phyloP scores from a whole-genome alignment of 495 filamentous ascomycete genomes.

The Aspergillus cristatus region DNA sequence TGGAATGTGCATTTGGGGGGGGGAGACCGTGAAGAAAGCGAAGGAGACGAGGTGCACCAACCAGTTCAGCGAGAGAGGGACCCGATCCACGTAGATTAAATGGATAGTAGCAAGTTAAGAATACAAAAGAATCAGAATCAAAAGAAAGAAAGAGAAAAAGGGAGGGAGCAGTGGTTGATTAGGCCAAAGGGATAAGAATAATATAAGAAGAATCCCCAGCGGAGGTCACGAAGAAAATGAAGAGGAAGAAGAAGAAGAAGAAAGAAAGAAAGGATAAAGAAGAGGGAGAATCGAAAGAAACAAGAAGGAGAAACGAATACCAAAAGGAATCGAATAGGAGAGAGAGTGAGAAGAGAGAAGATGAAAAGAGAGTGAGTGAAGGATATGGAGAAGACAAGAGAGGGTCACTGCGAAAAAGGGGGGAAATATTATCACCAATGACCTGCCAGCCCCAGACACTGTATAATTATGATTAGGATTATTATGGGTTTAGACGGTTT shows the following conservation, averaged over 20 bases:
- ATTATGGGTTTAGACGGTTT: no score
- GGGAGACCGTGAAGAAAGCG: no score
- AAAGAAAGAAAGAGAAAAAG: constrained; percentile 4
- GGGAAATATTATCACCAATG: constrained; percentile 6
- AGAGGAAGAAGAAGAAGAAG: constrained; percentile 23
- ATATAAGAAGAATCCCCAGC: no score
- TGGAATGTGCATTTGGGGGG: no score
- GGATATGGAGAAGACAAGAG: constrained; percentile 6
- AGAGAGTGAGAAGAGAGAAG: not conserved
- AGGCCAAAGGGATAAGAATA: no score
- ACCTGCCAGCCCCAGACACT: constrained; percentile 3
- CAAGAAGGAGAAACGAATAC: not conserved
- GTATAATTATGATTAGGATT: no score
- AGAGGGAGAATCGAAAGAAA: constrained; percentile 19
- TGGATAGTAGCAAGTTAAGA: constrained; percentile 11
- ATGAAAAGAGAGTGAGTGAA: constrained; percentile 3
- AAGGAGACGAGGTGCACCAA: no score
- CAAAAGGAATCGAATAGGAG: not conserved
- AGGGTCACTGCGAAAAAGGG: constrained; percentile 1
- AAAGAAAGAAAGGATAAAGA: constrained; percentile 28
- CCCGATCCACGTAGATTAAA: no score
- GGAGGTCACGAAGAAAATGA: constrained; percentile 16
- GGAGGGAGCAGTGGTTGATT: no score
- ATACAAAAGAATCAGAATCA: constrained; percentile 25
- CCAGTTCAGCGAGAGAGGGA: no score